phyloP scores from a whole-genome alignment of 179 eudicot species.

The Pouteria campechiana region DNA sequence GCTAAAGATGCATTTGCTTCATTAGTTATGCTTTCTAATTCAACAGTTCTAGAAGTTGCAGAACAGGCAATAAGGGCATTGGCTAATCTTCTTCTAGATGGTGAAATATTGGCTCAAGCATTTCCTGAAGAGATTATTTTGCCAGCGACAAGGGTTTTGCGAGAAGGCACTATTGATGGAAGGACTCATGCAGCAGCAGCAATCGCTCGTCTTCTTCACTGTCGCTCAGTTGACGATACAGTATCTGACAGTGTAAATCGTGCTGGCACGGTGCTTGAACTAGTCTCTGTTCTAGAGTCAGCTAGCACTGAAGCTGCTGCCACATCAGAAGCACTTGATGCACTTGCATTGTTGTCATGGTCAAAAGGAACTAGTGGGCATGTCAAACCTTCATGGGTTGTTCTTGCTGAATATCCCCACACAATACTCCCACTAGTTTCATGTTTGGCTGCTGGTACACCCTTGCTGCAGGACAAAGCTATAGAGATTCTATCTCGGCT shows the following conservation, averaged over 20 bases:
- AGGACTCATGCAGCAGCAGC: conserved; percentile 96
- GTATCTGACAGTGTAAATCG: conserved; percentile 66
- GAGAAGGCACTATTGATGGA: conserved; percentile 66
- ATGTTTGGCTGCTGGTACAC: conserved; percentile 49
- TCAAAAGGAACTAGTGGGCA: conserved; percentile 46
- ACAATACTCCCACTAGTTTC: conserved; percentile 68
- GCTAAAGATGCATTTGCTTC: conserved; percentile 69
- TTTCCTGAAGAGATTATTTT: conserved; percentile 69
- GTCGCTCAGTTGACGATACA: conserved; percentile 45
- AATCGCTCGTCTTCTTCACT: conserved; percentile 66
- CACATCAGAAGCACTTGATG: conserved; percentile 82
- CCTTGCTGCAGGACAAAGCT: conserved; percentile 79
- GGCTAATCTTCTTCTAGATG: conserved; percentile 77
- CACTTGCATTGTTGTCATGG: conserved; percentile 68
- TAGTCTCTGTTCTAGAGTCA: conserved; percentile 68
- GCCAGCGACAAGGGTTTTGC: conserved; percentile 84
- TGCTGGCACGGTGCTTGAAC: conserved; percentile 76
- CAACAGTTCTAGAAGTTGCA: conserved; percentile 70
- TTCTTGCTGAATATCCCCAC: conserved; percentile 61
- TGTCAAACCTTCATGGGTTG: conserved; percentile 68
- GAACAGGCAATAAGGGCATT: conserved; percentile 85
- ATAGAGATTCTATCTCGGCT: conserved; percentile 77
- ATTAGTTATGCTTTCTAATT: conserved; percentile 60
- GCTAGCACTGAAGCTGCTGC: conserved; percentile 46
- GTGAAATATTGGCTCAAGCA: conserved; percentile 53